Conservation (phyloP, 495 filamentous ascomycete species). For the Niebla homalea region DNA sequence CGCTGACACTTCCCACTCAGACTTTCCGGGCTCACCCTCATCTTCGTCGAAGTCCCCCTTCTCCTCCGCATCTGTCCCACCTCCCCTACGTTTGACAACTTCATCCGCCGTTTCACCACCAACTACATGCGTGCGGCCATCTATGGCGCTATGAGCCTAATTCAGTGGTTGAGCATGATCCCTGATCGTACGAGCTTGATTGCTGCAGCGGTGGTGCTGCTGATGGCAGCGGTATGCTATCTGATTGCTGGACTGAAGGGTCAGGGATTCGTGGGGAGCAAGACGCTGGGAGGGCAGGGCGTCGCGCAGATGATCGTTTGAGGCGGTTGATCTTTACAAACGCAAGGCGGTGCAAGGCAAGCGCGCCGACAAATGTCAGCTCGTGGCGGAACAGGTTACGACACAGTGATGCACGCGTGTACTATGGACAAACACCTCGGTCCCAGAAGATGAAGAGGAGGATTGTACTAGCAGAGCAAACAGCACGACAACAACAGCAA, state of each 20-base stretch:
- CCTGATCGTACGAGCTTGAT: constrained; percentile 53
- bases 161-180: constrained; percentile 71
- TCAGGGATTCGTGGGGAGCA: constrained; percentile 90
- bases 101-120: constrained; percentile 83
- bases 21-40: constrained; percentile 64
- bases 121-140: constrained; percentile 96
- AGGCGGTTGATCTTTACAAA: constrained; percentile 5
- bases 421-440: no score
- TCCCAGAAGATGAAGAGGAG: no score
- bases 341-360: no score
- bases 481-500: no score
- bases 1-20: constrained; percentile 29
- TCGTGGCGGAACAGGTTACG: no score
- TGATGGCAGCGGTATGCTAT: constrained; percentile 71
- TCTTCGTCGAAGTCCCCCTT: constrained; percentile 95
- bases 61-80: constrained; percentile 97
- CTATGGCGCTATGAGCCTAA: constrained; percentile 64
- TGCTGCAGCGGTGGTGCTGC: constrained; percentile 70
- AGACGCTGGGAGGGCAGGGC: constrained; percentile 88
- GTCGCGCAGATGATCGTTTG: constrained; percentile 98
- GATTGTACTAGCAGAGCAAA: no score
- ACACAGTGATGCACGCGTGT: no score
- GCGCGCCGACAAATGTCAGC: no score
- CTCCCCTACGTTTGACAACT: constrained; percentile 71
- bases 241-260: constrained; percentile 71